Conservation (phyloP, 2,329 filamentous ascomycete genomes). For the Polytolypa hystricis region DNA sequence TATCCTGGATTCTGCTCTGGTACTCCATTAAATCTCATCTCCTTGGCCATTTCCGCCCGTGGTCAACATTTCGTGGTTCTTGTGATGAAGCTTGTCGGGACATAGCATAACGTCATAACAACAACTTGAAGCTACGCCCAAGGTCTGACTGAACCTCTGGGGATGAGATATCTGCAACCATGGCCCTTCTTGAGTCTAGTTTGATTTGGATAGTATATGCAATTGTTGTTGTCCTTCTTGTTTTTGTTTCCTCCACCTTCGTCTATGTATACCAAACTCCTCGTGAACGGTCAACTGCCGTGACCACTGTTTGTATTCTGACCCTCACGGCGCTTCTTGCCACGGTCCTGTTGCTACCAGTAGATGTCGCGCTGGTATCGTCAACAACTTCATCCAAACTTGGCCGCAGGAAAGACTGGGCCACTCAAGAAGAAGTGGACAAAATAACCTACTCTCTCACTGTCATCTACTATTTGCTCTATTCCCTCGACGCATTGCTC, state of each 20-base stretch:
- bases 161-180: constrained; percentile 20
- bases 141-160: too few species aligned
- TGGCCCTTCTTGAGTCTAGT: constrained; percentile 69
- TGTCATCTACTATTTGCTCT: constrained; percentile 84
- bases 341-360: constrained; percentile 81
- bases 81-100: too few species aligned
- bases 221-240: constrained; percentile 64
- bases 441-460: constrained; percentile 70
- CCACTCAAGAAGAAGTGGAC: constrained; percentile 67
- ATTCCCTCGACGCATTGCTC: constrained; percentile 80
- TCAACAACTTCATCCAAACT: constrained; percentile 66
- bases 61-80: too few species aligned
- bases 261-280: constrained; percentile 87
- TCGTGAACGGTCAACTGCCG: constrained; percentile 69
- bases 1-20: too few species aligned
- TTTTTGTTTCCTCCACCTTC: constrained; percentile 69
- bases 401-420: constrained; percentile 89
- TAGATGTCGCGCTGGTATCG: constrained; percentile 90
- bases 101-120: too few species aligned
- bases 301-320: constrained; percentile 75
- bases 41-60: too few species aligned
- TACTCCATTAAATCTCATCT: too few species aligned
- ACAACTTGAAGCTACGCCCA: too few species aligned
- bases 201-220: constrained; percentile 94
- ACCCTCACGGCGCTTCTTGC: constrained; percentile 80